A percentile compares a stretch with the other conserved stretches of the same genome.
Evolutionary conservation across 441 rosid genomes (phyloP).

Genomic region (Melianthus villosus): DNA sequence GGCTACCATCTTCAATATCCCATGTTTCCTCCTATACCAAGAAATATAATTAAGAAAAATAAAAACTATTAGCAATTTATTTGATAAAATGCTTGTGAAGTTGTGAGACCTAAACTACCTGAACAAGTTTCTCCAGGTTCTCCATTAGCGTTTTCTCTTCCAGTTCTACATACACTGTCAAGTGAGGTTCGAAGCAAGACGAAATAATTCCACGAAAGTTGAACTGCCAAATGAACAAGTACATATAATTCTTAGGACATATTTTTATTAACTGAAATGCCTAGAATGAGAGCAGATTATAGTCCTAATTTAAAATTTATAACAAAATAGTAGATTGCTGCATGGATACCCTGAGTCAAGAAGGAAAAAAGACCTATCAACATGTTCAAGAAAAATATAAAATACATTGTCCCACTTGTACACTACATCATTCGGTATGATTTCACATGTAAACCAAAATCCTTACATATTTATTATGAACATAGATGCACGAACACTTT

Average conservation of each 20-base stretch:
- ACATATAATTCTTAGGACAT: slow-evolving; percentile 6
- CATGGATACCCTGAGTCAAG: no score
- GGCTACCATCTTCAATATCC: slow-evolving; percentile 96
- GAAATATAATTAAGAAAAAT: slow-evolving; percentile 13
- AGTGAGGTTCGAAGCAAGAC: slow-evolving; percentile 95
- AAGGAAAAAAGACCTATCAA: no score
- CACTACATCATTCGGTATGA: no score
- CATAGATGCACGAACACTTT: no score
- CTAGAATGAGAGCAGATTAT: slow-evolving; percentile 3
- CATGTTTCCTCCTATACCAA: slow-evolving; percentile 80
- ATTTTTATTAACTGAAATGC: slow-evolving; percentile 6
- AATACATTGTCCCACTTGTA: no score
- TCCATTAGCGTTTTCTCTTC: slow-evolving; percentile 99
- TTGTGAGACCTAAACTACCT: slow-evolving; percentile 32
- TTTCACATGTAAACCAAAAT: no score
- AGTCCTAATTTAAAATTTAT: no score
- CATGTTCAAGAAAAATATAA: no score
- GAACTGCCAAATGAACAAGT: slow-evolving; percentile 44
- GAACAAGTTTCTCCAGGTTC: slow-evolving; percentile 85
- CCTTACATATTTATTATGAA: no score
- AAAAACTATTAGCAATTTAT: slow-evolving; percentile 8
- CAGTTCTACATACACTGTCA: slow-evolving; percentile 70
- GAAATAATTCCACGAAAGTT: slow-evolving; percentile 96
- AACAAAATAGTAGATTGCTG: no score
- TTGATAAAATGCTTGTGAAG: slow-evolving; percentile 1